phyloP scores from a whole-genome alignment of 129 eudicot genomes.

The Flaveria bidentis region DNA sequence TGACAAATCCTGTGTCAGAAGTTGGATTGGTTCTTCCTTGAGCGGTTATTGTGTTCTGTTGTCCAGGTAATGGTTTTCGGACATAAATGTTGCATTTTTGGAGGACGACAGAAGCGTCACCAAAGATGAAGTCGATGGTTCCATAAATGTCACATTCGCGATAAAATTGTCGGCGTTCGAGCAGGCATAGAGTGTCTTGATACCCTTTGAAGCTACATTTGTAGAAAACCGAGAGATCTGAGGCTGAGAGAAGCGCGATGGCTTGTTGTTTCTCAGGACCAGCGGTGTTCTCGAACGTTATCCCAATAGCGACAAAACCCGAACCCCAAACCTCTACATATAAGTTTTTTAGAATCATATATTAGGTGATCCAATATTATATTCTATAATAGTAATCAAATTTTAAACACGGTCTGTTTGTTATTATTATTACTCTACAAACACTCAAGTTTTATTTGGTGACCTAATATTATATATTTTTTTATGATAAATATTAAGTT shows the following conservation, averaged over 20 bases:
- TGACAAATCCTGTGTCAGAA: slow-evolving; percentile 38
- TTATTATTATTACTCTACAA: too few species aligned
- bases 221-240: slow-evolving; percentile 37
- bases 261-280: slow-evolving; percentile 44
- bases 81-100: slow-evolving; percentile 53
- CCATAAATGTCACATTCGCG: slow-evolving; percentile 57
- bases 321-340: slow-evolving; percentile 40
- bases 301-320: slow-evolving; percentile 40
- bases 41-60: slow-evolving; percentile 41
- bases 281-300: slow-evolving; percentile 50
- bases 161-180: slow-evolving; percentile 34
- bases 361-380: too few species aligned
- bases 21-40: slow-evolving; percentile 43
- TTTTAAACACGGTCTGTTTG: too few species aligned
- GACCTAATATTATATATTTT: too few species aligned
- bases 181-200: slow-evolving; percentile 47
- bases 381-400: background rate
- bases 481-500: too few species aligned
- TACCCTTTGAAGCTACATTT: slow-evolving; percentile 59
- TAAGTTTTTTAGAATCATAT: background rate
- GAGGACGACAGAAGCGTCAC: slow-evolving; percentile 43
- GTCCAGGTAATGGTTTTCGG: slow-evolving; percentile 32
- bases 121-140: slow-evolving; percentile 50
- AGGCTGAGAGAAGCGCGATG: slow-evolving; percentile 40
- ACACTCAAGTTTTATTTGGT: too few species aligned